Base-by-base conservation (phyloP, 2,329 filamentous ascomycete genomes). In the Neopestalotiopsis rosae region DNA sequence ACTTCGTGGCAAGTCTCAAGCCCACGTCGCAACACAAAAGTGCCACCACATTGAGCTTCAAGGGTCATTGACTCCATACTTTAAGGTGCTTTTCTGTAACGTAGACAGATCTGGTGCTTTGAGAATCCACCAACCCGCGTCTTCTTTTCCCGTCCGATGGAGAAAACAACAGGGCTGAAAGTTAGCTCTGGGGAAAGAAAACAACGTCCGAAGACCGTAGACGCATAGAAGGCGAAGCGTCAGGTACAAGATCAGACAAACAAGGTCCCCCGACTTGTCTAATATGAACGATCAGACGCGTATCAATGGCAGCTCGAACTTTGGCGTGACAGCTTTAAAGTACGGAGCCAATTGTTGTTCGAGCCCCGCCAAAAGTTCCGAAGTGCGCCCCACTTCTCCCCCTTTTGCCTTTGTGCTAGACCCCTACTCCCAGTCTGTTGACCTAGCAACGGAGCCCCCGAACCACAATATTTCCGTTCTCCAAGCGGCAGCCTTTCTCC, bases 391-490 rank as follows among this genome's bases (percentile, higher is more conserved):
- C 34, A 38, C 34, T 38, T 38, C 34, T 38, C 59, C n/a, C 59
- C 30, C 59, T 34, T 34, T 40, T 40, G 20, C 30, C 57, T 20
- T 62, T 34, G 6, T 38, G 59, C 30, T 38, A 62, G 32, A 20
- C 59, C 59, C 59, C 59, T 62, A 62, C 17, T 30, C 34, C 59
- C 59, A 30, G 30, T 17, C 28, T n/a, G 59, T 62, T 62, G 59
- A 62, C 59, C 59, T 20, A 30, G 30, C 59, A 62, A 62, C 59
- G 59, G 13, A 5, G 59, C 28, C 30, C 10, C 34, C 34, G 59
- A 30, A 62, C 59, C 59, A 62, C 59, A 62, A 62, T 40, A 62
- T 62, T 40, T 62, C 59, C 59, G 45, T 52, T 28, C 34, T 38
- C 57, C 10, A n/a, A 34, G 13, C 30, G 57, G 57, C 57, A 59